These are phyloP conservation scores for Arthrocladium fulminans DNA, from an alignment of 2,329 filamentous ascomycete genomes.

Conservation along the genomic window DNA sequence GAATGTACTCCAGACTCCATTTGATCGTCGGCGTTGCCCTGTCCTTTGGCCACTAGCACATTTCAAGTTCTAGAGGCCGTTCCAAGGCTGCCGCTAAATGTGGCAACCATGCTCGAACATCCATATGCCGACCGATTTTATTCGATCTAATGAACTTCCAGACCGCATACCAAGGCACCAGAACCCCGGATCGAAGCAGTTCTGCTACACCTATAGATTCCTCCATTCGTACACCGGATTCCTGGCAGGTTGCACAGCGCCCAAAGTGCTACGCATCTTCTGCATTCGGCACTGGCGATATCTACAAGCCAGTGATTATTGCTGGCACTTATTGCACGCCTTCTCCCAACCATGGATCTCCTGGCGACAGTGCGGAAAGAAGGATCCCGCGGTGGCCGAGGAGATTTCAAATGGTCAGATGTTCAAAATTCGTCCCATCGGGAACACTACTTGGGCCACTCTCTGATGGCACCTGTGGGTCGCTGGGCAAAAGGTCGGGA, in stretches of 20 bases:
- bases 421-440: constrained; percentile 79
- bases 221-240: constrained; percentile 1
- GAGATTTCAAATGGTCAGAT: constrained; percentile 94
- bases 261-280: background rate
- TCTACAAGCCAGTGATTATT: constrained; percentile 8
- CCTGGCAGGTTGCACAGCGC: background rate
- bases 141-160: background rate
- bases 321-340: background rate
- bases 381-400: constrained; percentile 64
- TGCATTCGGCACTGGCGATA: constrained; percentile 3
- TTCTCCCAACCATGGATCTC: constrained; percentile 63
- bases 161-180: background rate
- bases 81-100: too few species aligned
- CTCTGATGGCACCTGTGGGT: constrained; percentile 81
- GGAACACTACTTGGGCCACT: constrained; percentile 86
- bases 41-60: too few species aligned
- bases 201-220: background rate
- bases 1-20: too few species aligned
- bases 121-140: background rate
- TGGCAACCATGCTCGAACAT: too few species aligned
- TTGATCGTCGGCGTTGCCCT: too few species aligned
- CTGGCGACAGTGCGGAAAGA: constrained; percentile 90
- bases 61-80: too few species aligned
- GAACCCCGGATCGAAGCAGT: background rate
- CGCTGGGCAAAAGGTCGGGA: constrained; percentile 79